Percentiles rank a stretch among this genome's conserved stretches.
phyloP scores from a whole-genome alignment of 2,329 filamentous ascomycete genomes.

The Huntiella bhutanensis region DNA sequence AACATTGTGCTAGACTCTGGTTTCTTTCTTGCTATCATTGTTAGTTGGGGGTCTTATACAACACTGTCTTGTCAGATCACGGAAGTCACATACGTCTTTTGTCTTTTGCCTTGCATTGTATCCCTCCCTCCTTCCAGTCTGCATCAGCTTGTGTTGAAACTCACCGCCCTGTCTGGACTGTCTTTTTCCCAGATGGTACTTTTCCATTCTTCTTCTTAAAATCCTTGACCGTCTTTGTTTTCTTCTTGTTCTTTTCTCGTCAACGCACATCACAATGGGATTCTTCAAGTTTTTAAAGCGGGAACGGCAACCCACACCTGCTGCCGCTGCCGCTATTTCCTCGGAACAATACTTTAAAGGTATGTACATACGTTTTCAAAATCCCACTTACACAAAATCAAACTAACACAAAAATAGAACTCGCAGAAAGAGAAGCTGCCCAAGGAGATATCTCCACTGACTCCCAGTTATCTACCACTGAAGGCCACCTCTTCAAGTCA shows the following conservation, averaged over 20 bases:
- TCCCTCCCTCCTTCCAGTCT: no score
- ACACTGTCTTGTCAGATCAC: no score
- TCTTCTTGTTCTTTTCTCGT: not conserved
- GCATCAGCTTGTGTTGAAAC: no score
- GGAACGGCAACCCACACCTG: slow-evolving; percentile 7
- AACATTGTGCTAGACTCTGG: no score
- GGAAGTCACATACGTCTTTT: no score
- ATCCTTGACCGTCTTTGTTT: not conserved
- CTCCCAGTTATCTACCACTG: not conserved
- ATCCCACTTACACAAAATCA: not conserved
- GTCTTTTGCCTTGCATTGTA: no score
- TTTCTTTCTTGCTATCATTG: no score
- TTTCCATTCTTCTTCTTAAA: not conserved
- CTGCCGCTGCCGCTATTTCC: slow-evolving; percentile 10
- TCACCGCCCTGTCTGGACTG: no score
- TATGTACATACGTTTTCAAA: not conserved
- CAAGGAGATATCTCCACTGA: not conserved
- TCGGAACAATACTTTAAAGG: slow-evolving; percentile 11
- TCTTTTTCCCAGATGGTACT: not conserved
- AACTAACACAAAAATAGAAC: slow-evolving; percentile 3
- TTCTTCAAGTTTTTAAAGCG: slow-evolving; percentile 10
- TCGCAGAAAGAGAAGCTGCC: slow-evolving; percentile 5
- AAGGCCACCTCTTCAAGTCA: not conserved
- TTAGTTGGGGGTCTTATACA: no score
- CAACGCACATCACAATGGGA: slow-evolving; percentile 3